Evolutionary conservation across 768 basidiomycete genomes (phyloP).

Genomic region (Aureoboletus auriporus): DNA sequence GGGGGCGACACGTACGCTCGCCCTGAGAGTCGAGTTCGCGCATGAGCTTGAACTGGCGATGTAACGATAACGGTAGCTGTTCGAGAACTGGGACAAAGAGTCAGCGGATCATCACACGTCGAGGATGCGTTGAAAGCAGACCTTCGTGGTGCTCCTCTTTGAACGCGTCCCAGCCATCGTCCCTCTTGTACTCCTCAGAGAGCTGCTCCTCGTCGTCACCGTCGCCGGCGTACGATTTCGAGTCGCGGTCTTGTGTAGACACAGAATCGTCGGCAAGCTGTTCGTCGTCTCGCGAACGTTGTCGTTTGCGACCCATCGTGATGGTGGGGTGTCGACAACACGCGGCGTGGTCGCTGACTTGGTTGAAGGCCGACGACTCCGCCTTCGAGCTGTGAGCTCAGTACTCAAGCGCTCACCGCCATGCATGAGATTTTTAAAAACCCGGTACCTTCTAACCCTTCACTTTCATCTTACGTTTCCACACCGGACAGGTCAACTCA

Average conservation of each 20-base stretch:
- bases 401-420: too few species aligned
- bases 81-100: conserved; percentile 54
- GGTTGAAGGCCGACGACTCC: background rate
- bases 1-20: conserved; percentile 37
- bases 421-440: too few species aligned
- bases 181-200: conserved; percentile 40
- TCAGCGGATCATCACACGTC: background rate
- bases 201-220: conserved; percentile 13
- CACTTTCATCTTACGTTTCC: too few species aligned
- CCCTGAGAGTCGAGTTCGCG: conserved; percentile 69
- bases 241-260: conserved; percentile 4
- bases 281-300: conserved; percentile 39
- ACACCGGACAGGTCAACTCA: too few species aligned
- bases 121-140: conserved; percentile 22
- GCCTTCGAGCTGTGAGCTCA: background rate
- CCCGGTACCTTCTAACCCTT: too few species aligned
- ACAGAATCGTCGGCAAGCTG: conserved; percentile 15
- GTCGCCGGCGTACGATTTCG: conserved; percentile 1
- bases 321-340: background rate
- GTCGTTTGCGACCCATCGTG: conserved; percentile 42
- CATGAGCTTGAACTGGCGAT: conserved; percentile 66
- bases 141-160: conserved; percentile 81
- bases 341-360: conserved; percentile 5
- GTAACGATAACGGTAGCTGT: conserved; percentile 71
- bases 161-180: conserved; percentile 71